Evolutionary conservation across 2,329 filamentous ascomycete genomes (phyloP).

Genomic region (Colletotrichum eremochloae): DNA sequence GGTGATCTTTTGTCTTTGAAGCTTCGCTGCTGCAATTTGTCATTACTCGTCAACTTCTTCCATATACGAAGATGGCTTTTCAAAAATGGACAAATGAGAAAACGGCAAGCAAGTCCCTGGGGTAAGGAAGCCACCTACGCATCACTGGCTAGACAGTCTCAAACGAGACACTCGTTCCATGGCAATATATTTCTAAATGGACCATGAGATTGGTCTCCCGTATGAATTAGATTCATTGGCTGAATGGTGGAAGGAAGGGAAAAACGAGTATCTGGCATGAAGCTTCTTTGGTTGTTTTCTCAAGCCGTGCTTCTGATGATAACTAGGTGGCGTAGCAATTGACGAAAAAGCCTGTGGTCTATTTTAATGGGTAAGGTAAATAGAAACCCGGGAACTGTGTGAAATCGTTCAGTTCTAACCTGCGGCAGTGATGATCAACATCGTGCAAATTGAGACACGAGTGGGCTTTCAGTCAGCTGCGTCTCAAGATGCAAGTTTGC

Average conservation of each 20-base stretch:
- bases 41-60: neutral
- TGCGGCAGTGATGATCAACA: neutral
- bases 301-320: too few species aligned
- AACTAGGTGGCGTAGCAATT: neutral
- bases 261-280: neutral
- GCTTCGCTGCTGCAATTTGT: too few species aligned
- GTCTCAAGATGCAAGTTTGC: neutral
- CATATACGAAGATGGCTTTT: neutral
- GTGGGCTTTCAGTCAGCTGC: neutral
- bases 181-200: neutral
- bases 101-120: neutral
- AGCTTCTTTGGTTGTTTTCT: neutral
- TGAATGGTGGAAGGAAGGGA: neutral
- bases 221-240: neutral
- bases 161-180: neutral
- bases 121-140: too few species aligned
- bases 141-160: neutral
- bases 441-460: neutral
- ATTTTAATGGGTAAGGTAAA: rapidly evolving
- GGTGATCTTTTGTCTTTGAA: neutral
- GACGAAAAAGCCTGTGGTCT: neutral
- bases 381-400: too few species aligned
- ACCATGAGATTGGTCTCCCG: neutral
- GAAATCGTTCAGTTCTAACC: neutral
- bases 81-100: too few species aligned